A percentile compares a stretch with the other conserved stretches of the same genome.
These are phyloP conservation scores for Lipomyces kockii DNA, from an alignment of 805 yeast species.

Conservation along the genomic window DNA sequence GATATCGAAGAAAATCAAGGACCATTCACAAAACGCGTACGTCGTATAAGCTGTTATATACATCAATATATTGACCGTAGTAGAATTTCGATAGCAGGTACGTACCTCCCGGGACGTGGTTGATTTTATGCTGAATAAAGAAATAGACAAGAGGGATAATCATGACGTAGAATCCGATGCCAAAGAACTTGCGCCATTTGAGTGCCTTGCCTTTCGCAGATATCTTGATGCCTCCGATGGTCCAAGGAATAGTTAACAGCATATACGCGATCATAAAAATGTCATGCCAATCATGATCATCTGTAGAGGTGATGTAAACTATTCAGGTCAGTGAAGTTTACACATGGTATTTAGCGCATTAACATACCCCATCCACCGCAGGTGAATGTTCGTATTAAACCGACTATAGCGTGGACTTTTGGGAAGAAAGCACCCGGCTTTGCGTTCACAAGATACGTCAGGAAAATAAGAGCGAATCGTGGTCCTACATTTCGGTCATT, in stretches of 20 bases:
- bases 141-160: slow-evolving; percentile 83
- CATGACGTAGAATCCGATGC: slow-evolving; percentile 67
- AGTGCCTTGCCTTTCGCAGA: slow-evolving; percentile 56
- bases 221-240: slow-evolving; percentile 59
- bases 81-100: neutral
- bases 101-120: slow-evolving; percentile 69
- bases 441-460: slow-evolving; percentile 26
- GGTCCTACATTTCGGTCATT: slow-evolving; percentile 43
- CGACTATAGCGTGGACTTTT: slow-evolving; percentile 51
- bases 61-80: neutral
- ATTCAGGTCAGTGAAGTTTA: neutral
- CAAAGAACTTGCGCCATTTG: slow-evolving; percentile 55
- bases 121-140: slow-evolving; percentile 91
- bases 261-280: slow-evolving; percentile 92
- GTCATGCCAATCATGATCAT: slow-evolving; percentile 95
- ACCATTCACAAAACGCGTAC: slow-evolving; percentile 96
- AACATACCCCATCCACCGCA: slow-evolving; percentile 87
- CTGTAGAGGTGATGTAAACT: slow-evolving; percentile 93
- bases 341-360: neutral
- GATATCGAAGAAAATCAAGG: slow-evolving; percentile 78
- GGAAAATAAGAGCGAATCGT: slow-evolving; percentile 31
- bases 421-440: slow-evolving; percentile 48
- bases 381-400: slow-evolving; percentile 86
- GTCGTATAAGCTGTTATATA: slow-evolving; percentile 72
- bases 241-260: slow-evolving; percentile 91